Evolutionary conservation across 768 basidiomycete species (phyloP).

Genomic region (Naematelia encephala): DNA sequence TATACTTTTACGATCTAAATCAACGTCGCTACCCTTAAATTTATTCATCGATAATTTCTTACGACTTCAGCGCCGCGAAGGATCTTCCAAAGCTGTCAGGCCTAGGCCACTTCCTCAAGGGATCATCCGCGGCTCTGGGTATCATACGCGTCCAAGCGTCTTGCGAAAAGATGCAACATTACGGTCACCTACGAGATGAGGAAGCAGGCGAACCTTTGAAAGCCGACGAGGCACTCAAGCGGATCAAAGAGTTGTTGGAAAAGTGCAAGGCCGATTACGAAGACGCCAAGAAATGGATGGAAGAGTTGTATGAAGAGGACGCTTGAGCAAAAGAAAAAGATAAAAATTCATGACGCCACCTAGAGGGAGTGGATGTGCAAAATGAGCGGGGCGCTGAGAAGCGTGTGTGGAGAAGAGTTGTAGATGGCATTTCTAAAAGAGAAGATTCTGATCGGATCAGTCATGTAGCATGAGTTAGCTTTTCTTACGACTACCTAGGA

Average conservation of each 20-base stretch:
- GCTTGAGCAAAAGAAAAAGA: too few relatives aligned
- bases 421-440: neutral
- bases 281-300: constrained; percentile 67
- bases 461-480: neutral
- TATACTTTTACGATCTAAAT: too few relatives aligned
- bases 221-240: constrained; percentile 50
- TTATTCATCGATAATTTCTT: neutral
- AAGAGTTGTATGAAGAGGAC: constrained; percentile 55
- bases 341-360: too few relatives aligned
- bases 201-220: constrained; percentile 38
- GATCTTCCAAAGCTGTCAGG: constrained; percentile 66
- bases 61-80: constrained; percentile 55
- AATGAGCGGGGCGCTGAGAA: neutral
- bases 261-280: constrained; percentile 67
- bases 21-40: too few relatives aligned
- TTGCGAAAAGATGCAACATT: constrained; percentile 89
- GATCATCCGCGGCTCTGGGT: constrained; percentile 91
- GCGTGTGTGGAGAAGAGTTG: neutral
- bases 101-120: constrained; percentile 93
- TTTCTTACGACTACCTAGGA: neutral
- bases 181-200: constrained; percentile 66
- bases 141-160: constrained; percentile 72
- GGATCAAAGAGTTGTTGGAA: constrained; percentile 60
- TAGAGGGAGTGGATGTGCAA: too few relatives aligned
- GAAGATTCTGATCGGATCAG: neutral